These are phyloP conservation scores for Candida anutae DNA, from an alignment of 1,139 yeast genomes.

Conservation along the genomic window DNA sequence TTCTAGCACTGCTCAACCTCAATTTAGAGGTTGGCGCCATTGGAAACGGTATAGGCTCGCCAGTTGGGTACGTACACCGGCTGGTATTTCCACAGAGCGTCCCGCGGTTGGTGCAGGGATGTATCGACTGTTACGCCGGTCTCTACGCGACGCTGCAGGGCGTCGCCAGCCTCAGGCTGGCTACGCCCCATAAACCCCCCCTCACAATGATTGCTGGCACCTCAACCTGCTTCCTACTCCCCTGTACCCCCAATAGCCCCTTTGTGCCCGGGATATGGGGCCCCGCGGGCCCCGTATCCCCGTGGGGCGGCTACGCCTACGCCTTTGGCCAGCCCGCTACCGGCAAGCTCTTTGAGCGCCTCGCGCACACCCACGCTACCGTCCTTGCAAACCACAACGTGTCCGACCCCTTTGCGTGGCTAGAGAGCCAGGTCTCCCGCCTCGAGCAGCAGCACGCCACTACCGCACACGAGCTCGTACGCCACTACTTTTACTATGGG, in stretches of 20 bases:
- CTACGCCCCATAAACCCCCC: constrained; percentile 10
- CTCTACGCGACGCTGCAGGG: constrained; percentile 30
- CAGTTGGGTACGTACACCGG: constrained; percentile 15
- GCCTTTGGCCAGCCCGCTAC: constrained; percentile 55
- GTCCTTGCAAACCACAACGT: constrained; percentile 2
- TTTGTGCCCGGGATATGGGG: constrained; percentile 49
- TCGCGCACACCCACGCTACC: constrained; percentile 27
- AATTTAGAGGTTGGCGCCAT: constrained; percentile 14
- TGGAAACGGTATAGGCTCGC: constrained; percentile 8
- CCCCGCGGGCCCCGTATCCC: constrained; percentile 27
- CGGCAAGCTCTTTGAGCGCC: constrained; percentile 42
- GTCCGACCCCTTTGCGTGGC: constrained; percentile 15
- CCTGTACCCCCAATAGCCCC: background rate
- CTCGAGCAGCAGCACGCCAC: constrained; percentile 10
- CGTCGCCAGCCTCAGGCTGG: constrained; percentile 4
- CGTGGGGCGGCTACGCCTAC: constrained; percentile 14
- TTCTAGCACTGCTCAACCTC: constrained; percentile 12
- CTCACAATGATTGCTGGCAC: constrained; percentile 54
- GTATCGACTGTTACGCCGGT: constrained; percentile 53
- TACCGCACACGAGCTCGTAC: constrained; percentile 25
- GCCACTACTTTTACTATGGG: constrained; percentile 40
- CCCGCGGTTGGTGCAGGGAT: constrained; percentile 43
- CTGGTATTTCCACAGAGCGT: no score
- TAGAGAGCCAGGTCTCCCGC: constrained; percentile 24
- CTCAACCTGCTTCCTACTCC: constrained; percentile 43